A percentile compares a stretch with the other conserved stretches of the same genome.
Conservation (phyloP, 495 filamentous ascomycete genomes). For the Xylaria acuta region DNA sequence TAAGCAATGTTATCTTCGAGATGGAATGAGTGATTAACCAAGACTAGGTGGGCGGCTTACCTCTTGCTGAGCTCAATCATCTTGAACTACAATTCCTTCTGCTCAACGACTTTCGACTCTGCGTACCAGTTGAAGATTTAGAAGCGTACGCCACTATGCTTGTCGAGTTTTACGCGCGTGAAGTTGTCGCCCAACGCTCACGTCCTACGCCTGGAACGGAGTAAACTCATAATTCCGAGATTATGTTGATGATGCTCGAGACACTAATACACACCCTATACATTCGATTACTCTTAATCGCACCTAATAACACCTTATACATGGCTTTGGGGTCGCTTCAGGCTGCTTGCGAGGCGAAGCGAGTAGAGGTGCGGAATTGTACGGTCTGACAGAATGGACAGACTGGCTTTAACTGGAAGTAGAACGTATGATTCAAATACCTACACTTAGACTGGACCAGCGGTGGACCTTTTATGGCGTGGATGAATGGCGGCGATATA, state of each 20-base stretch:
- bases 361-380: slow-evolving; percentile 8
- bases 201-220: slow-evolving; percentile 30
- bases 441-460: slow-evolving; percentile 26
- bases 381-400: slow-evolving; percentile 17
- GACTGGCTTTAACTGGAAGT: slow-evolving; percentile 17
- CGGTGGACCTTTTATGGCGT: slow-evolving; percentile 27
- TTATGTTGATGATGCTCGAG: not conserved
- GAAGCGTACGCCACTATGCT: slow-evolving; percentile 99
- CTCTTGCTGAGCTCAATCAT: slow-evolving; percentile 96
- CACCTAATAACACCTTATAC: slow-evolving; percentile 22
- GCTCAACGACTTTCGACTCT: slow-evolving; percentile 95
- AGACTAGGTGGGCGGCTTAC: slow-evolving; percentile 87
- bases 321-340: not conserved
- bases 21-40: slow-evolving; percentile 7
- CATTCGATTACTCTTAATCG: slow-evolving; percentile 16
- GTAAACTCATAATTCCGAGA: not conserved
- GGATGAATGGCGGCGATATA: slow-evolving; percentile 24
- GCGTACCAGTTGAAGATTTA: slow-evolving; percentile 91
- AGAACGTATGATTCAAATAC: slow-evolving; percentile 30
- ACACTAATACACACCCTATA: slow-evolving; percentile 18
- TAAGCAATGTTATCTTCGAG: slow-evolving; percentile 4
- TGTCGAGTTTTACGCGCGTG: slow-evolving; percentile 95
- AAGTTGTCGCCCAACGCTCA: slow-evolving; percentile 71
- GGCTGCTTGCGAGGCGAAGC: not conserved
- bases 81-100: slow-evolving; percentile 96